These are phyloP conservation scores for Kodamaea leandrae DNA, from an alignment of 805 yeast species.

Conservation along the genomic window DNA sequence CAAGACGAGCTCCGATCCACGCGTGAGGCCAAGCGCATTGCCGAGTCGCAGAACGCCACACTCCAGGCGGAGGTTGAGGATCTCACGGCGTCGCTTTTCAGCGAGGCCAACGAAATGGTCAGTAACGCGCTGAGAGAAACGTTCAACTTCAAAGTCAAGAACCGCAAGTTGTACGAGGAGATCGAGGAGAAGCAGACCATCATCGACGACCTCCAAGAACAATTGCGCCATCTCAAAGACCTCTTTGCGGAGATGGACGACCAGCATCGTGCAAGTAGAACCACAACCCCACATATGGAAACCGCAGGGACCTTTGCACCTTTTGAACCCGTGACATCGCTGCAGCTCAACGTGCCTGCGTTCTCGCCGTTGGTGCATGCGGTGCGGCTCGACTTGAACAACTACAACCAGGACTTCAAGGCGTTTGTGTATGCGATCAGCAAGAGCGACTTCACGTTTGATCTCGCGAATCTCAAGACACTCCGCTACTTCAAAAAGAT, in stretches of 20 bases:
- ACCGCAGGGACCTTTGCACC: background rate
- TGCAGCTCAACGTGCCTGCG: slow-evolving; percentile 21
- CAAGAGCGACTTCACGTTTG: slow-evolving; percentile 34
- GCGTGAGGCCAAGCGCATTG: slow-evolving; percentile 38
- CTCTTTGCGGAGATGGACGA: slow-evolving; percentile 55
- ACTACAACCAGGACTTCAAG: slow-evolving; percentile 44
- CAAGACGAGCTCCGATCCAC: slow-evolving; percentile 19
- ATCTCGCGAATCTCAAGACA: slow-evolving; percentile 43
- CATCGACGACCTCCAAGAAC: slow-evolving; percentile 62
- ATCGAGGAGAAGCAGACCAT: slow-evolving; percentile 68
- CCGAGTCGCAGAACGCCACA: slow-evolving; percentile 58
- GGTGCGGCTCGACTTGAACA: slow-evolving; percentile 44
- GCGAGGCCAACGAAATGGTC: slow-evolving; percentile 84
- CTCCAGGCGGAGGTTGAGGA: slow-evolving; percentile 78
- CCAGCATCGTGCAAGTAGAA: slow-evolving; percentile 20
- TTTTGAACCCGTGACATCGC: background rate
- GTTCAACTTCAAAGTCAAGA: slow-evolving; percentile 56
- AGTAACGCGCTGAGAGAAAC: slow-evolving; percentile 71
- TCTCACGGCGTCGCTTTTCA: slow-evolving; percentile 69
- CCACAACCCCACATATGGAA: slow-evolving; percentile 6
- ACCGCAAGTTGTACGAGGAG: slow-evolving; percentile 50
- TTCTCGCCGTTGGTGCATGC: slow-evolving; percentile 37
- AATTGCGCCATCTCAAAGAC: slow-evolving; percentile 63
- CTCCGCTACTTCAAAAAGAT: slow-evolving; percentile 62
- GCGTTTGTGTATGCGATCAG: slow-evolving; percentile 35